A percentile compares a stretch with the other conserved stretches of the same genome.
These are phyloP conservation scores for Colletotrichum lindemuthianum DNA, from an alignment of 2,329 filamentous ascomycete species.

Conservation along the genomic window DNA sequence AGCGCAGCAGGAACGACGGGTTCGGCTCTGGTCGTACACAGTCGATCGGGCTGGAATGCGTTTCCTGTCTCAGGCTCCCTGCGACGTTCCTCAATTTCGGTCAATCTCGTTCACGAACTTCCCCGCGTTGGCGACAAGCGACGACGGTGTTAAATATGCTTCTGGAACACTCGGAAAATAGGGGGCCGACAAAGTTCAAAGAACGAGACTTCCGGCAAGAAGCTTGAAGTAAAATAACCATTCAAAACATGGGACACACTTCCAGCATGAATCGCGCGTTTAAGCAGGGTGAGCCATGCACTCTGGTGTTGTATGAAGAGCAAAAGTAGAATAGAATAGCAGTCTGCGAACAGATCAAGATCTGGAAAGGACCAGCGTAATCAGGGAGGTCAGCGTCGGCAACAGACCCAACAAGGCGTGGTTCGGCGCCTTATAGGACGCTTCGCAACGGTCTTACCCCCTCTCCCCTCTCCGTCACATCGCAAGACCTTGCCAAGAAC, in stretches of 20 bases:
- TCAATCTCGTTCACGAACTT: neutral
- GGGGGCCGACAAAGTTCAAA: neutral
- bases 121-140: slow-evolving; percentile 7
- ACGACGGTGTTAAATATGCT: slow-evolving; percentile 1
- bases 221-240: neutral
- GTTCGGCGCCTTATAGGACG: slow-evolving; percentile 14
- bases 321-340: neutral
- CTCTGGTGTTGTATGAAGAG: neutral
- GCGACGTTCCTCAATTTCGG: slow-evolving; percentile 3
- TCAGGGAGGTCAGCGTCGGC: slow-evolving; percentile 5
- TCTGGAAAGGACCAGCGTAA: neutral
- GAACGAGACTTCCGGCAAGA: slow-evolving; percentile 7
- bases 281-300: slow-evolving; percentile 23
- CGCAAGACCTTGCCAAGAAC: slow-evolving; percentile 6
- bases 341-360: neutral
- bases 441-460: slow-evolving; percentile 3
- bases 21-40: neutral
- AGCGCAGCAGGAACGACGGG: neutral
- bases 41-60: neutral
- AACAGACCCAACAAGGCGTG: neutral
- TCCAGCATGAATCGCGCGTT: slow-evolving; percentile 22
- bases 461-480: neutral
- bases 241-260: neutral
- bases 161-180: neutral
- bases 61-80: slow-evolving; percentile 1